phyloP scores from a whole-genome alignment of 192 early-diverging fungal genomes.

The Coemansia aciculifera region DNA sequence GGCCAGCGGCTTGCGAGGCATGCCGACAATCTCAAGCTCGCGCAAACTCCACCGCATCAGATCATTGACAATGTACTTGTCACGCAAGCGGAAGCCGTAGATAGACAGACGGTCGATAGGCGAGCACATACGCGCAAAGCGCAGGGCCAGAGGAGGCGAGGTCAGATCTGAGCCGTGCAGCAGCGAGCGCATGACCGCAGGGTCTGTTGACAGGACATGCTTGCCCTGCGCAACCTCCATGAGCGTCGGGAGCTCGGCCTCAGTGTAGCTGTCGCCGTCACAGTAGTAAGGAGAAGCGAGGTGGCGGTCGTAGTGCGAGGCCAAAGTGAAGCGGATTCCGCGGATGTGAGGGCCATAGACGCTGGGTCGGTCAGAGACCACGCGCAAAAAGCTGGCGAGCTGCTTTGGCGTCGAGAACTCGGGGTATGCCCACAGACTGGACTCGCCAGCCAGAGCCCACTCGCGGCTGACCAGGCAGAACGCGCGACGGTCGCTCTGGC shows the following conservation, averaged over 20 bases:
- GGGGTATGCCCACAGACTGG: constrained; percentile 46
- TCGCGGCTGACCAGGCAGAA: constrained; percentile 44
- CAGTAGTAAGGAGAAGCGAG: constrained; percentile 23
- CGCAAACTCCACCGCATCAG: constrained; percentile 52
- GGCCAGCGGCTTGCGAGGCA: constrained; percentile 46
- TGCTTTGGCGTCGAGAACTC: constrained; percentile 43
- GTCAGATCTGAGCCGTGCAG: constrained; percentile 48
- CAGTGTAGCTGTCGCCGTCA: constrained; percentile 15
- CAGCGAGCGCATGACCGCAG: constrained; percentile 33
- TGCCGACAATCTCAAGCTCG: constrained; percentile 44
- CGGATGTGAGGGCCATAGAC: constrained; percentile 35
- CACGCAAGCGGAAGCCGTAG: constrained; percentile 48
- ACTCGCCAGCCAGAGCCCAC: constrained; percentile 38
- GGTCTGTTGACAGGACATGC: constrained; percentile 41
- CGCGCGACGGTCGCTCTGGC: constrained; percentile 38
- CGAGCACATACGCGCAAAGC: constrained; percentile 44
- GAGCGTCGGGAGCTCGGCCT: constrained; percentile 40
- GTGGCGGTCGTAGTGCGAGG: constrained; percentile 48
- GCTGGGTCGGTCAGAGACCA: constrained; percentile 20
- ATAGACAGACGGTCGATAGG: constrained; percentile 46
- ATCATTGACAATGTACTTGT: constrained; percentile 44
- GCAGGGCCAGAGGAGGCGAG: constrained; percentile 38
- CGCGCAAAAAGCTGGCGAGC: constrained; percentile 36
- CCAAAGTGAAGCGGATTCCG: constrained; percentile 46
- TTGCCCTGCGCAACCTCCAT: constrained; percentile 41